phyloP scores from a whole-genome alignment of 345 rosid genomes.

The Rhizophora apiculata region DNA sequence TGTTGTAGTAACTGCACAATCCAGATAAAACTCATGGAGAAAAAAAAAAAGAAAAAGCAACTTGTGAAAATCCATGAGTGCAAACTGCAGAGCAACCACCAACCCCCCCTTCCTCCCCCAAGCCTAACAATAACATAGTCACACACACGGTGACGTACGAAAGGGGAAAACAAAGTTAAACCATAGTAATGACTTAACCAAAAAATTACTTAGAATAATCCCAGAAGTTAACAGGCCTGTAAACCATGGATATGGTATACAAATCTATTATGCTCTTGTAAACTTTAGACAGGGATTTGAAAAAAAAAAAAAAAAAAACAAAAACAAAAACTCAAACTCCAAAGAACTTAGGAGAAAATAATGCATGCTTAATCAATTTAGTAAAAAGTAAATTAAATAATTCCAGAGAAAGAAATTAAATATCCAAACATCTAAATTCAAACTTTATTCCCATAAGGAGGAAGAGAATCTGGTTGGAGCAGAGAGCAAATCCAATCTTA shows the following conservation, averaged over 20 bases:
- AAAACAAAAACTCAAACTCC: neutral
- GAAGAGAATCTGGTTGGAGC: conserved; percentile 20
- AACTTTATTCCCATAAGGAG: conserved; percentile 5
- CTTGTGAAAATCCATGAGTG: conserved; percentile 9
- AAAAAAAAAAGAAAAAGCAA: neutral
- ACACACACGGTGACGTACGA: too few species aligned
- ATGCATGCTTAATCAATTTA: conserved; percentile 1
- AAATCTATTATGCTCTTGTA: too few species aligned
- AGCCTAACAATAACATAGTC: too few species aligned
- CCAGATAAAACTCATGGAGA: conserved; percentile 9
- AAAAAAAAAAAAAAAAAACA: neutral
- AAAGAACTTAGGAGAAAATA: neutral
- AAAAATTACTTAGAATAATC: too few species aligned
- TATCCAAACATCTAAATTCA: conserved; percentile 1
- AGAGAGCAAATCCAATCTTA: neutral
- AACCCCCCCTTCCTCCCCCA: too few species aligned
- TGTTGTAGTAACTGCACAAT: conserved; percentile 62
- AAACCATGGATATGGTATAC: too few species aligned
- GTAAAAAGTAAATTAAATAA: conserved; percentile 2
- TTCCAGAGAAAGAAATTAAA: neutral
- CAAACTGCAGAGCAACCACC: neutral
- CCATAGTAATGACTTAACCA: neutral
- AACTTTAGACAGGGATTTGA: too few species aligned
- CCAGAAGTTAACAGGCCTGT: too few species aligned
- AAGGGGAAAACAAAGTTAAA: neutral